phyloP scores from a whole-genome alignment of 2,329 filamentous ascomycete genomes.

The Colletotrichum caudatum region DNA sequence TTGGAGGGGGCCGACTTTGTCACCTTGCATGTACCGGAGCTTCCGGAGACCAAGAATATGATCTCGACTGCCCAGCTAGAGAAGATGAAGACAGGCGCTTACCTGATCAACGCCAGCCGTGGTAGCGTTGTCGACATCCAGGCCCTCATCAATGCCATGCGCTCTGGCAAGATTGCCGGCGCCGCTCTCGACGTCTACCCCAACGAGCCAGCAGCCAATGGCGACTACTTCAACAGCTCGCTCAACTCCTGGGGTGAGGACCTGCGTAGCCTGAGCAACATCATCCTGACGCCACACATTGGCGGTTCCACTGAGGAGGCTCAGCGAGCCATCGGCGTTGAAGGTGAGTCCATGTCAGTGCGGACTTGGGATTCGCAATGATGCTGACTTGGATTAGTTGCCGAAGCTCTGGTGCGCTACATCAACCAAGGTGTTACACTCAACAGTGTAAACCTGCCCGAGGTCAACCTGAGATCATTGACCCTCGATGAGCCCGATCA shows the following conservation, averaged over 20 bases:
- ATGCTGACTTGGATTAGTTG: constrained; percentile 64
- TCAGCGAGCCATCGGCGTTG: constrained; percentile 93
- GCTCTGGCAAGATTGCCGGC: constrained; percentile 87
- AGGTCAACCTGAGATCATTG: constrained; percentile 89
- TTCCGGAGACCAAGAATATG: constrained; percentile 92
- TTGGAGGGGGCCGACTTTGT: constrained; percentile 89
- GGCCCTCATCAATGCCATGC: constrained; percentile 88
- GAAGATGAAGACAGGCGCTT: constrained; percentile 92
- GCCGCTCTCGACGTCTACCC: constrained; percentile 98
- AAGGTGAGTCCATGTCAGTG: constrained; percentile 62
- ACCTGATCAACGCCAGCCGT: constrained; percentile 95
- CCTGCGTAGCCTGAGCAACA: constrained; percentile 85
- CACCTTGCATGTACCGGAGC: constrained; percentile 92
- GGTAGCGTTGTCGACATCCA: constrained; percentile 95
- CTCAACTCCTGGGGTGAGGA: constrained; percentile 90
- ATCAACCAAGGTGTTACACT: constrained; percentile 95
- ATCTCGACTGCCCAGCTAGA: constrained; percentile 83
- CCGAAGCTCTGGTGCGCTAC: constrained; percentile 88
- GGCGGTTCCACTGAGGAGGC: constrained; percentile 98
- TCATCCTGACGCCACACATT: constrained; percentile 96
- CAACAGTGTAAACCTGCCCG: constrained; percentile 96
- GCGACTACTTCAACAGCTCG: constrained; percentile 89
- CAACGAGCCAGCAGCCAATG: constrained; percentile 92
- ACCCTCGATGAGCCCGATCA: constrained; percentile 91
- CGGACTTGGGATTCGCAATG: not conserved